These are phyloP conservation scores for Pleurotus eryngii DNA, from an alignment of 768 basidiomycete species.

Conservation along the genomic window DNA sequence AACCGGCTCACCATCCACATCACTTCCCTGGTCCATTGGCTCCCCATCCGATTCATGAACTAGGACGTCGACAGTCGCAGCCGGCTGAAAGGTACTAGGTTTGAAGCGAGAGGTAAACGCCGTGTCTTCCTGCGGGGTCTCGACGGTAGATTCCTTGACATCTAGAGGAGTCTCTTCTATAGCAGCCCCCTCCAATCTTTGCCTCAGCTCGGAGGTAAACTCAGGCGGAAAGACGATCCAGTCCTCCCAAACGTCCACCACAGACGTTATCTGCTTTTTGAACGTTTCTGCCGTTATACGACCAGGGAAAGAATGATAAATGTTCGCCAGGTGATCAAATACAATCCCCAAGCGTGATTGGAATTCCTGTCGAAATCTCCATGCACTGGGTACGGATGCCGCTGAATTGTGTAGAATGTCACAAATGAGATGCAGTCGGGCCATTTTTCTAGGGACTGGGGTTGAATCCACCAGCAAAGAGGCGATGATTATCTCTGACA, in stretches of 20 bases:
- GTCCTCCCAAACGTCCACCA: constrained; percentile 97
- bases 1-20: constrained; percentile 36
- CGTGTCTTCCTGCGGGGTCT: constrained; percentile 20
- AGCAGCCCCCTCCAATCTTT: constrained; percentile 64
- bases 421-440: constrained; percentile 91
- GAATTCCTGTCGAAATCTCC: constrained; percentile 96
- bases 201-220: constrained; percentile 70
- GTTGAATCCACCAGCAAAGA: constrained; percentile 90
- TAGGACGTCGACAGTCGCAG: constrained; percentile 37
- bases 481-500: constrained; percentile 85
- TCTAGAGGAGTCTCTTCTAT: constrained; percentile 24
- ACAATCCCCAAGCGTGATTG: constrained; percentile 88
- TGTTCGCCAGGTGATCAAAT: constrained; percentile 91
- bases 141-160: constrained; percentile 20
- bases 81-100: constrained; percentile 72
- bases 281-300: constrained; percentile 95
- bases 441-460: constrained; percentile 95
- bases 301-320: constrained; percentile 95
- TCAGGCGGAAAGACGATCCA: constrained; percentile 96
- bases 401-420: constrained; percentile 98
- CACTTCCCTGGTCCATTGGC: constrained; percentile 34
- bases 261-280: constrained; percentile 84
- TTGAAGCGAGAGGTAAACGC: constrained; percentile 67
- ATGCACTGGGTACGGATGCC: constrained; percentile 89
- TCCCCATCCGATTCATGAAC: constrained; percentile 29